Evolutionary conservation across 2,329 filamentous ascomycete genomes (phyloP).

Genomic region (Colletotrichum godetiae): DNA sequence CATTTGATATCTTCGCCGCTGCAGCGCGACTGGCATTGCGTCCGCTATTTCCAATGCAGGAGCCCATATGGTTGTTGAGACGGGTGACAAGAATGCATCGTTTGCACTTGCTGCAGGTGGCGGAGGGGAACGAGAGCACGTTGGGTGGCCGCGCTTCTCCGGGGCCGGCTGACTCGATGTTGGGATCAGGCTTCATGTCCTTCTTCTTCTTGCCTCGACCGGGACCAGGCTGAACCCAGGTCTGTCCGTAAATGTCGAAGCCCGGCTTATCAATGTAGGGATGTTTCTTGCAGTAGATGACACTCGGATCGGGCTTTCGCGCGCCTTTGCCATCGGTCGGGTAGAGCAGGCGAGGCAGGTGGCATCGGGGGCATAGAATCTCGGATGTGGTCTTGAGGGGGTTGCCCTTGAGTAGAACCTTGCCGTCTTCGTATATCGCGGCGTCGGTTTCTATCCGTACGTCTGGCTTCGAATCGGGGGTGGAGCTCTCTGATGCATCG

Average conservation of each 20-base stretch:
- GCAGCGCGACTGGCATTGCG: slow-evolving; percentile 72
- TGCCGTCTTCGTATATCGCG: slow-evolving; percentile 76
- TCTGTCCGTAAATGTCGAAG: slow-evolving; percentile 86
- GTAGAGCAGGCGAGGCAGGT: slow-evolving; percentile 78
- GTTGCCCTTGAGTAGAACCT: slow-evolving; percentile 76
- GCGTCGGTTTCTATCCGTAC: slow-evolving; percentile 74
- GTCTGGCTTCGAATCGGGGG: slow-evolving; percentile 64
- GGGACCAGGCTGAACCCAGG: slow-evolving; percentile 78
- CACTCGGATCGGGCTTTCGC: slow-evolving; percentile 71
- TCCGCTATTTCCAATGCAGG: slow-evolving; percentile 74
- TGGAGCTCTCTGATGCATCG: slow-evolving; percentile 64
- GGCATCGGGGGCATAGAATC: slow-evolving; percentile 79
- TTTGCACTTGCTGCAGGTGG: slow-evolving; percentile 76
- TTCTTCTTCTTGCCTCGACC: slow-evolving; percentile 84
- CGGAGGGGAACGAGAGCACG: slow-evolving; percentile 72
- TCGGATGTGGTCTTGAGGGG: slow-evolving; percentile 77
- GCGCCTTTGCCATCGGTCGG: slow-evolving; percentile 78
- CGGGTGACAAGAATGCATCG: slow-evolving; percentile 73
- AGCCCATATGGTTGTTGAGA: slow-evolving; percentile 76
- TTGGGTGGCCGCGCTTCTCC: slow-evolving; percentile 68
- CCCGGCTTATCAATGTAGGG: slow-evolving; percentile 82
- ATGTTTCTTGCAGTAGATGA: slow-evolving; percentile 82
- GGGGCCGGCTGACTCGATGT: slow-evolving; percentile 57
- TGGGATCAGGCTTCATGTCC: slow-evolving; percentile 71
- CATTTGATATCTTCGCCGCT: slow-evolving; percentile 72